phyloP scores from a whole-genome alignment of 805 yeast species.

The Diddensiella transvaalensis region DNA sequence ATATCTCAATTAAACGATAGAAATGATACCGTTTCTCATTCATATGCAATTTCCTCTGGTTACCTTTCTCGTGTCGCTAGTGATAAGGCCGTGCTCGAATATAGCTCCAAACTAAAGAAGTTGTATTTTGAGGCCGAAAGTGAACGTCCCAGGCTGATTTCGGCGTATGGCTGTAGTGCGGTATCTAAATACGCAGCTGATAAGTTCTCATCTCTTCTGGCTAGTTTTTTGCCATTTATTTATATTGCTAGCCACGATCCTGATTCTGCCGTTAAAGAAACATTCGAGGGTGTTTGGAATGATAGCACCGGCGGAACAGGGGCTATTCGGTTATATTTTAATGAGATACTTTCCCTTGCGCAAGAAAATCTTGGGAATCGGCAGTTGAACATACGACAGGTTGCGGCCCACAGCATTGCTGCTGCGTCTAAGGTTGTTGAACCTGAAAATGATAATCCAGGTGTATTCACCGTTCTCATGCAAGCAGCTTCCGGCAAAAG shows the following conservation, averaged over 20 bases:
- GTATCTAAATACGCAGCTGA: slow-evolving; percentile 68
- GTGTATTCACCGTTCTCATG: slow-evolving; percentile 51
- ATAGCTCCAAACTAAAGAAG: slow-evolving; percentile 47
- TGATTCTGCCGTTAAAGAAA: slow-evolving; percentile 41
- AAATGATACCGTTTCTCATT: slow-evolving; percentile 66
- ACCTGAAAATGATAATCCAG: slow-evolving; percentile 17
- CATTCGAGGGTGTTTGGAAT: slow-evolving; percentile 67
- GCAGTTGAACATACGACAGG: slow-evolving; percentile 61
- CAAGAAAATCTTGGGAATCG: slow-evolving; percentile 47
- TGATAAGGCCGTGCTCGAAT: slow-evolving; percentile 48
- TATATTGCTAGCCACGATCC: slow-evolving; percentile 74
- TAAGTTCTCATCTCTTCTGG: slow-evolving; percentile 56
- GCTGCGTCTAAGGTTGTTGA: slow-evolving; percentile 19
- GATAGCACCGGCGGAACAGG: slow-evolving; percentile 74
- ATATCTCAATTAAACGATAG: slow-evolving; percentile 59
- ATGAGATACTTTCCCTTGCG: slow-evolving; percentile 60
- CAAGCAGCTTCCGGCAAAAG: slow-evolving; percentile 70
- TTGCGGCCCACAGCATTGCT: slow-evolving; percentile 51
- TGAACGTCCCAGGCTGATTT: slow-evolving; percentile 45
- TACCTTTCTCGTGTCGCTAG: slow-evolving; percentile 65
- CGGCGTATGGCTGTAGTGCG: slow-evolving; percentile 62
- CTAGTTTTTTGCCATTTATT: slow-evolving; percentile 70
- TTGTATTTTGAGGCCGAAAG: slow-evolving; percentile 58
- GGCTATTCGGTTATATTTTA: slow-evolving; percentile 63
- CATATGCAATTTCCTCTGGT: slow-evolving; percentile 80